These are phyloP conservation scores for Aspergillus novofumigatus DNA, from an alignment of 2,329 filamentous ascomycete species.

Conservation along the genomic window DNA sequence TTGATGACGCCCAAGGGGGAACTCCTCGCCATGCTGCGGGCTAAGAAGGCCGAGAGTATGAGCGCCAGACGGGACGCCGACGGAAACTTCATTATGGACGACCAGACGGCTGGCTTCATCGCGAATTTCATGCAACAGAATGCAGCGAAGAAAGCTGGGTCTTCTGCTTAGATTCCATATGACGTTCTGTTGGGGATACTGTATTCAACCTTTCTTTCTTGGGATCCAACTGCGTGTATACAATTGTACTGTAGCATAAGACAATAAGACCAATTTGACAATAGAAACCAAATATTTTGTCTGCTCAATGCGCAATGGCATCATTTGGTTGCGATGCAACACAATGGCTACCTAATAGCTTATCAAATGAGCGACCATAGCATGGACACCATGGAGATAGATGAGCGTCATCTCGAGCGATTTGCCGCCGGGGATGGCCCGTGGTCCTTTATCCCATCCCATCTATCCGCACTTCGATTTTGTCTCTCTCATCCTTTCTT, in stretches of 20 bases:
- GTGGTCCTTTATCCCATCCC: conserved; percentile 12
- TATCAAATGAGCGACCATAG: neutral
- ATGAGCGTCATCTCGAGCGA: neutral
- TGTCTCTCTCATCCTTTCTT: conserved; percentile 1
- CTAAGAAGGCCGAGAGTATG: conserved; percentile 34
- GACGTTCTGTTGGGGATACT: neutral
- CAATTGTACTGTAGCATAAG: conserved; percentile 26
- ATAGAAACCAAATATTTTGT: conserved; percentile 1
- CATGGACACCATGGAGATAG: neutral
- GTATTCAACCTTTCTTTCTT: conserved; percentile 1
- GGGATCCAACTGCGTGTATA: conserved; percentile 15
- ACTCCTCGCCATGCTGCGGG: conserved; percentile 32
- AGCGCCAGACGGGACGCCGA: conserved; percentile 33
- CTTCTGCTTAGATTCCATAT: conserved; percentile 3
- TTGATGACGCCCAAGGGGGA: conserved; percentile 48
- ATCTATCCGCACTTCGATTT: conserved; percentile 4
- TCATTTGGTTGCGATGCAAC: neutral
- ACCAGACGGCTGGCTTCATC: conserved; percentile 34
- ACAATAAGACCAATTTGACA: conserved; percentile 13
- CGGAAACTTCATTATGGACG: conserved; percentile 33
- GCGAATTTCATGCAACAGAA: conserved; percentile 31
- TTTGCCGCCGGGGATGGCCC: conserved; percentile 19
- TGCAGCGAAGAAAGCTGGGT: conserved; percentile 12
- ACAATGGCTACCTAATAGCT: neutral
- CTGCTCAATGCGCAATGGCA: neutral